phyloP scores from a whole-genome alignment of 73 alveolate genomes.

The Tetrahymena borealis region DNA sequence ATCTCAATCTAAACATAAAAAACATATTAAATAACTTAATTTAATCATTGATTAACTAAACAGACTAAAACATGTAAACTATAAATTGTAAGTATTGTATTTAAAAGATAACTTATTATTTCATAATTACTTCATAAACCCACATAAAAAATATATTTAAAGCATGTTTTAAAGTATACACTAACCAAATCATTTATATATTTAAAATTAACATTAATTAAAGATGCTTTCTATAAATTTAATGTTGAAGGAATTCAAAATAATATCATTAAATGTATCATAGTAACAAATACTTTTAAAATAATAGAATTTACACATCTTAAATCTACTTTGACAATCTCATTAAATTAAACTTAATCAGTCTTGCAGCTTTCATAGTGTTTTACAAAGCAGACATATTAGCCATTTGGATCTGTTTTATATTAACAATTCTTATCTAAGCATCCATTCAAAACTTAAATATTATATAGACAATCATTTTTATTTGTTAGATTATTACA shows the following conservation, averaged over 20 bases:
- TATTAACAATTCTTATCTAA: not conserved
- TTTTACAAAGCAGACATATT: not conserved
- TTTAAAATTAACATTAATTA: too few species aligned
- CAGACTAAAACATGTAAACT: too few species aligned
- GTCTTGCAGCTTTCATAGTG: not conserved
- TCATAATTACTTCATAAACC: too few species aligned
- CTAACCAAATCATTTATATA: too few species aligned
- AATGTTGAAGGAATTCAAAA: not conserved
- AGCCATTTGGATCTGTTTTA: not conserved
- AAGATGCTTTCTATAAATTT: too few species aligned
- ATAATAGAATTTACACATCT: not conserved
- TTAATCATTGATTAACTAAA: too few species aligned
- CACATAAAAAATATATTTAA: too few species aligned
- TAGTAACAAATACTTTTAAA: not conserved
- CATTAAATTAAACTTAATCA: not conserved
- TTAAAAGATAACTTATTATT: too few species aligned
- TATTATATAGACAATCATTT: not conserved
- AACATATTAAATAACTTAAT: too few species aligned
- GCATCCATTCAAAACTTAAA: not conserved
- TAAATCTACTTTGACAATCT: not conserved
- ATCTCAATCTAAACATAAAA: too few species aligned
- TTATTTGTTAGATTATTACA: not conserved
- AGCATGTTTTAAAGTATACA: too few species aligned
- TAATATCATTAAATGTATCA: not conserved
- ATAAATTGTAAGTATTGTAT: too few species aligned